phyloP scores from a whole-genome alignment of 202 grass and related monocot species.

The Schoenoplectus triqueter region DNA sequence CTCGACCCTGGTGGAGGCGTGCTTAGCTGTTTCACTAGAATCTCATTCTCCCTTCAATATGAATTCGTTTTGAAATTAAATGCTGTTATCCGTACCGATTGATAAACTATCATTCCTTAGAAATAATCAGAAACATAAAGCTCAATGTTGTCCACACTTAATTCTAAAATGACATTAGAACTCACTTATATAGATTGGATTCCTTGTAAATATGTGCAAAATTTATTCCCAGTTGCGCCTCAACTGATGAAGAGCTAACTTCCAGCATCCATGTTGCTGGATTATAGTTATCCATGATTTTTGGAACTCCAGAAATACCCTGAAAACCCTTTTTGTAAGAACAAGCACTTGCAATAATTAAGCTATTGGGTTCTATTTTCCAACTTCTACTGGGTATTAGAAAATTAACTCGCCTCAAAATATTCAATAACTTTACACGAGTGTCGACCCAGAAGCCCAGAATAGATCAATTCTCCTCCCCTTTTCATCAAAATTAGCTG shows the following conservation, averaged over 20 bases:
- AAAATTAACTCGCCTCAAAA: constrained; percentile 58
- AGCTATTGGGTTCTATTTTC: neutral
- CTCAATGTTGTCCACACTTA: neutral
- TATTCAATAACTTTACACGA: constrained; percentile 71
- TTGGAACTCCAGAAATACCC: constrained; percentile 62
- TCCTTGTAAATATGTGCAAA: constrained; percentile 65
- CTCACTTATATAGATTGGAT: constrained; percentile 54
- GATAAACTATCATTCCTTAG: neutral
- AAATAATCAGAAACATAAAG: neutral
- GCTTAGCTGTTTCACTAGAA: constrained; percentile 51
- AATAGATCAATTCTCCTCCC: constrained; percentile 79
- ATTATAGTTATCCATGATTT: constrained; percentile 70
- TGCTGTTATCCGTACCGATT: neutral
- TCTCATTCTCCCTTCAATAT: constrained; percentile 59
- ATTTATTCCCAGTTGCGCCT: constrained; percentile 54
- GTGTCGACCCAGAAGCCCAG: constrained; percentile 55
- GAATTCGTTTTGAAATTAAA: neutral
- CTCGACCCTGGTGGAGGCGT: constrained; percentile 42
- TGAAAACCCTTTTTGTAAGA: constrained; percentile 36
- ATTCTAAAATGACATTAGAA: neutral
- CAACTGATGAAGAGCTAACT: constrained; percentile 64
- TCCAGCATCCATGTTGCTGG: constrained; percentile 94
- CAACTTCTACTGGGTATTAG: neutral
- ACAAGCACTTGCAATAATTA: neutral
- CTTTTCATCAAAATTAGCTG: constrained; percentile 90